phyloP scores from a whole-genome alignment of 805 yeast species.

The Lipomyces mesembrius region DNA sequence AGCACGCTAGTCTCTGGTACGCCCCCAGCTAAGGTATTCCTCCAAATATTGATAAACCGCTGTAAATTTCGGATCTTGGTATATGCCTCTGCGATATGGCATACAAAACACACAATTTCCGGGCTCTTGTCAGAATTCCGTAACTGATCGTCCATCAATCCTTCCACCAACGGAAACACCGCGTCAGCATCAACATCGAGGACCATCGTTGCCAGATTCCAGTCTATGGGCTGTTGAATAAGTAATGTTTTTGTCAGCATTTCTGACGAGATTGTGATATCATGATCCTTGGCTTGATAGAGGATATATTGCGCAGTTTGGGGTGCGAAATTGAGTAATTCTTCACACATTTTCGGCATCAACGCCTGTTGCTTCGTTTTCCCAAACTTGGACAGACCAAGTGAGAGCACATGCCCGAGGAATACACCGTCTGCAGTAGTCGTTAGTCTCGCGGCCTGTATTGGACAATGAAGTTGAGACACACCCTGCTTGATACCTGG shows the following conservation, averaged over 20 bases:
- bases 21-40: slow-evolving; percentile 8
- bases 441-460: not conserved
- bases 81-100: slow-evolving; percentile 16
- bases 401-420: slow-evolving; percentile 19
- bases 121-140: not conserved
- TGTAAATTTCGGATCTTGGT: slow-evolving; percentile 21
- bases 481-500: slow-evolving; percentile 17
- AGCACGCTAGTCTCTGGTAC: not conserved
- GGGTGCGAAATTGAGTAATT: slow-evolving; percentile 19
- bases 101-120: slow-evolving; percentile 9
- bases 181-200: slow-evolving; percentile 29
- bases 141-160: slow-evolving; percentile 5
- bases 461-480: not conserved
- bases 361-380: slow-evolving; percentile 22
- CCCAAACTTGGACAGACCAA: slow-evolving; percentile 28
- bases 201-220: slow-evolving; percentile 26
- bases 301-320: slow-evolving; percentile 15
- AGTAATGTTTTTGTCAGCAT: slow-evolving; percentile 11
- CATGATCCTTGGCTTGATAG: slow-evolving; percentile 4
- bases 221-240: slow-evolving; percentile 12
- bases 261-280: slow-evolving; percentile 21
- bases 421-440: slow-evolving; percentile 12
- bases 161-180: slow-evolving; percentile 19
- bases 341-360: slow-evolving; percentile 25
- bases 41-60: slow-evolving; percentile 19